Evolutionary conservation across 2,329 filamentous ascomycete species (phyloP), one percentile per base, ranked within the genome.

Genomic region (Madurella mycetomatis): DNA sequence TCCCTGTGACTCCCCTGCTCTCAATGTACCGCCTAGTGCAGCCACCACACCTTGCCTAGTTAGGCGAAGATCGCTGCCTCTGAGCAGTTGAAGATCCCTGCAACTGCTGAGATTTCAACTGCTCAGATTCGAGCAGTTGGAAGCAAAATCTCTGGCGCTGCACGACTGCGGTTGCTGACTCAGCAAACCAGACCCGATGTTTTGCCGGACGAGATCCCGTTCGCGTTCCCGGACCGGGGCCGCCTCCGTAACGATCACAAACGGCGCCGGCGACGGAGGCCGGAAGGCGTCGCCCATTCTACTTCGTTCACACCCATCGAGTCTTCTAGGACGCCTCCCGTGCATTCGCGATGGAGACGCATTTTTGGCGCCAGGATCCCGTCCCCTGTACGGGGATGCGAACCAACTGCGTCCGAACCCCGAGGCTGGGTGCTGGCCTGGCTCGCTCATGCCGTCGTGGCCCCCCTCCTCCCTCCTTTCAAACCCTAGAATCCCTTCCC

Each of bases 201-300:
- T 49, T 49, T 49, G 34, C 47, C 34, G 34, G 32, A 40, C 47
- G 32, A 41, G 37, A 49, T 11, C 34, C 5, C 47, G 37, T 49
- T 49, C 47, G 37, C 47, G 47, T 49, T 31, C 47, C 34, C 12
- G 47, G 34, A n/a, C 17, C n/a, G 17, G 12, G 13, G 16, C 47
- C 47, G 47, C 17, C 47, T 49, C 47, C 34, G 34, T 49, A 49
- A 49, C 47, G 47, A 41, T 16, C 41, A 41, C 30, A 47, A 47
- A 47, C 45, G 45, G 30, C 45, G 32, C 11, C 45, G 32, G 47
- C 47, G 32, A 49, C 47, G 47, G 47, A 41, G 47, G 37, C 47
- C 47, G 47, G 47, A 49, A 49, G 47, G 31, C 19, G 43, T 46
- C 18, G 43, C 43, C 43, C 43, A 30, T 32, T 46, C 43, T 46